A percentile compares a stretch with the other conserved stretches of the same genome.
Conservation (phyloP, 164 flowering plant species). For the Saururus chinensis region DNA sequence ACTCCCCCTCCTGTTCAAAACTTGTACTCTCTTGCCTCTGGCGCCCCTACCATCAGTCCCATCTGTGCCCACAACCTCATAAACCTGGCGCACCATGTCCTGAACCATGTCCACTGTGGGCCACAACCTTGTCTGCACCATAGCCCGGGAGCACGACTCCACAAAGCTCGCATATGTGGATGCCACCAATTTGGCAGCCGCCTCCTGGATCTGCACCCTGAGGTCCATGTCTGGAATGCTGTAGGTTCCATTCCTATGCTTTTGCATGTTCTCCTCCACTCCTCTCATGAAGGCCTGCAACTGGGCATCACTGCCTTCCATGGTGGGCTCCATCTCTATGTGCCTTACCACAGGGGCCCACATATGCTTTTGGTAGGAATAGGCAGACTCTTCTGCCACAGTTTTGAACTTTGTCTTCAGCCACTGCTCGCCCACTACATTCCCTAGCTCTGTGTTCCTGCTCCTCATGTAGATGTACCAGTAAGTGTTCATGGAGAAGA, state of each 20-base stretch:
- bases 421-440: slow-evolving; percentile 45
- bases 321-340: slow-evolving; percentile 22
- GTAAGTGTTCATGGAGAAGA: slow-evolving; percentile 62
- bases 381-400: slow-evolving; percentile 56
- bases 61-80: not conserved
- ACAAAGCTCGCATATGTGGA: slow-evolving; percentile 38
- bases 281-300: slow-evolving; percentile 37
- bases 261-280: slow-evolving; percentile 31
- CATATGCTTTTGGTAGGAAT: slow-evolving; percentile 44
- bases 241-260: slow-evolving; percentile 28
- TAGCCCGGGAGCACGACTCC: slow-evolving; percentile 8
- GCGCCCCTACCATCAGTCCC: not conserved
- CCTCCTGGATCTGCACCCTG: slow-evolving; percentile 45
- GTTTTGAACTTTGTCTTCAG: slow-evolving; percentile 46
- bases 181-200: slow-evolving; percentile 35
- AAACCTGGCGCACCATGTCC: not conserved
- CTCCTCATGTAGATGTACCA: slow-evolving; percentile 81
- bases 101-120: not conserved
- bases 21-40: too few species aligned
- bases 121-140: not conserved
- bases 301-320: slow-evolving; percentile 19
- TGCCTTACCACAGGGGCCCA: slow-evolving; percentile 45
- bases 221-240: slow-evolving; percentile 41
- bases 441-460: slow-evolving; percentile 44
- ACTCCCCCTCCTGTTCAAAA: too few species aligned